These are phyloP conservation scores for Flaveria brownii DNA, from an alignment of 129 eudicot genomes.

Conservation along the genomic window DNA sequence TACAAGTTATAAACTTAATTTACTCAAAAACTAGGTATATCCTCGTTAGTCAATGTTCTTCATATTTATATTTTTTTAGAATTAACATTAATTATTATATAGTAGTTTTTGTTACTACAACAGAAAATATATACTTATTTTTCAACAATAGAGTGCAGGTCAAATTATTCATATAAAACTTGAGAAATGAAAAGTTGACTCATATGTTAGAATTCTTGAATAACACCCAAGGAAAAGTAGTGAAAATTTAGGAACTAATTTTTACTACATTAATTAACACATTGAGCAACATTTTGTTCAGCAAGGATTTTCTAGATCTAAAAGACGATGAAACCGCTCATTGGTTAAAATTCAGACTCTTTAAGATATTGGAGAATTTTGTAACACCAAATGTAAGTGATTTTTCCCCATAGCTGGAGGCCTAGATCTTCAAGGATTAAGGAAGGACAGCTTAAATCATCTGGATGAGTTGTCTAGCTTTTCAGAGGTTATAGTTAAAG, in stretches of 20 bases:
- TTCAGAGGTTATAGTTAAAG: neutral
- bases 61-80: too few species aligned
- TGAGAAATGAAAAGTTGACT: neutral
- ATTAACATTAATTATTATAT: too few species aligned
- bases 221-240: neutral
- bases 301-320: slow-evolving; percentile 5
- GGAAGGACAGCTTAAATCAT: neutral
- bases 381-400: neutral
- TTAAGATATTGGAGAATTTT: slow-evolving; percentile 6
- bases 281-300: neutral
- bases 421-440: slow-evolving; percentile 9
- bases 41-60: too few species aligned
- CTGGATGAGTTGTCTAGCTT: neutral
- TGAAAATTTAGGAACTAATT: neutral
- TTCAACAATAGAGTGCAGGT: too few species aligned
- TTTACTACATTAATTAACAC: neutral
- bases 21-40: too few species aligned
- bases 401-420: neutral
- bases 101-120: too few species aligned
- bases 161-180: too few species aligned
- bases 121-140: too few species aligned
- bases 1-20: too few species aligned
- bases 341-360: neutral
- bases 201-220: neutral
- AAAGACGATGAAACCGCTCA: slow-evolving; percentile 4